These are phyloP conservation scores for Globisporangium spinosum DNA, from an alignment of 352 stramenopile species.

Conservation along the genomic window DNA sequence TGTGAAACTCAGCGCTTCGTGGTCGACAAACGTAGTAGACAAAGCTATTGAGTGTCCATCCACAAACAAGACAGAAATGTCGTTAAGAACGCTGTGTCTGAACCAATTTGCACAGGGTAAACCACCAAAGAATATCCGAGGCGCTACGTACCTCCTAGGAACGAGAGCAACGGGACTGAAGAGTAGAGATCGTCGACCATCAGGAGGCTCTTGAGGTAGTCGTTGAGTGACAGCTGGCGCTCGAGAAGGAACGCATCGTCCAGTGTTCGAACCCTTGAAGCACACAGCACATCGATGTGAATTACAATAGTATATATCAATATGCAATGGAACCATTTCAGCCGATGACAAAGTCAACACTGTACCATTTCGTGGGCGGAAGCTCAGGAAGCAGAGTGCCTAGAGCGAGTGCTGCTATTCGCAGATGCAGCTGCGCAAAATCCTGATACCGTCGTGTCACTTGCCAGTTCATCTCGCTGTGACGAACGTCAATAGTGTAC, in stretches of 20 bases:
- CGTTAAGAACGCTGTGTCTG: neutral
- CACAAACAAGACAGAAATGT: neutral
- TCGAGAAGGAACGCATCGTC: conserved; percentile 38
- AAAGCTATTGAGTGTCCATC: conserved; percentile 16
- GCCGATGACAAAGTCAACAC: neutral
- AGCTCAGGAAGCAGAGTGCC: conserved; percentile 24
- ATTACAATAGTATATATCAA: neutral
- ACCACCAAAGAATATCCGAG: neutral
- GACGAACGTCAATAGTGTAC: conserved; percentile 38
- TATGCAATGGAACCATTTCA: no score
- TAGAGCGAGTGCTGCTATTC: conserved; percentile 17
- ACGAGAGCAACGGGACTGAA: conserved; percentile 47
- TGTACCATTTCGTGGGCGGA: conserved; percentile 38
- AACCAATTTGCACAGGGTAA: neutral
- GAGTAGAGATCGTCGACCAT: conserved; percentile 35
- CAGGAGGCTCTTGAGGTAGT: conserved; percentile 44
- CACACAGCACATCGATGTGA: neutral
- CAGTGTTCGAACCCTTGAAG: conserved; percentile 29
- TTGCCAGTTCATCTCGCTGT: conserved; percentile 39
- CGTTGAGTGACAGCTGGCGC: conserved; percentile 33
- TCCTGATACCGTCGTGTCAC: conserved; percentile 44
- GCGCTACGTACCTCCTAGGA: conserved; percentile 42
- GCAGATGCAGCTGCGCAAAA: conserved; percentile 37
- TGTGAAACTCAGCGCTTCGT: conserved; percentile 26
- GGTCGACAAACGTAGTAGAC: conserved; percentile 30